Evolutionary conservation across 2,329 filamentous ascomycete genomes (phyloP).

Genomic region (Cladosporium velox): DNA sequence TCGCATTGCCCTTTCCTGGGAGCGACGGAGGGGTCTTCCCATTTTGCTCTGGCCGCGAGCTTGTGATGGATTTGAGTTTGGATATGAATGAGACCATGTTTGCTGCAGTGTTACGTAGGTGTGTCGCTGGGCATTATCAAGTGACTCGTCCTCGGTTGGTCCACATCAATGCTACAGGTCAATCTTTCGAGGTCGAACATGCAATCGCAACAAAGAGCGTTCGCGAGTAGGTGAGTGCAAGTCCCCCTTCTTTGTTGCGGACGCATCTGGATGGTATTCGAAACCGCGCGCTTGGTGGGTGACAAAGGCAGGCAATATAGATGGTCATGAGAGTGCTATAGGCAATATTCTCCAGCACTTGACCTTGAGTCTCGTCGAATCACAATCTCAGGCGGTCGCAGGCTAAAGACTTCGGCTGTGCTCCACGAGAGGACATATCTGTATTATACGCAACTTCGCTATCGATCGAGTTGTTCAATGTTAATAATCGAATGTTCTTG

Average conservation of each 20-base stretch:
- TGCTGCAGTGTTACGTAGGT: neutral
- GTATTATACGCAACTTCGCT: neutral
- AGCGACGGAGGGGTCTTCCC: neutral
- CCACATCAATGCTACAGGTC: neutral
- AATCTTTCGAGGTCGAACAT: neutral
- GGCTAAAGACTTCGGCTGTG: neutral
- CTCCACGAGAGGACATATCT: neutral
- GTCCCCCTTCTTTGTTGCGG: neutral
- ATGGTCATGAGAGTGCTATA: neutral
- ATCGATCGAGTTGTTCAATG: neutral
- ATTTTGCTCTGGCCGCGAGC: neutral
- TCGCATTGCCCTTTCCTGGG: neutral
- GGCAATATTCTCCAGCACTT: too few species aligned
- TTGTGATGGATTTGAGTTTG: conserved; percentile 3
- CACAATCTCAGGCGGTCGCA: neutral
- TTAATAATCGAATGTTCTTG: too few species aligned
- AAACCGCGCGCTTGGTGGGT: neutral
- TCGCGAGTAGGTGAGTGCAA: neutral
- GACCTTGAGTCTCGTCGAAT: neutral
- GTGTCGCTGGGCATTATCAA: neutral
- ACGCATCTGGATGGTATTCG: neutral
- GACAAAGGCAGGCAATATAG: neutral
- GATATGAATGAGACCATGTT: conserved; percentile 1
- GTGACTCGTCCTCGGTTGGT: neutral
- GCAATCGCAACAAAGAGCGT: neutral